These are phyloP conservation scores for Cephaloascus albidus DNA, from an alignment of 805 yeast genomes.

Conservation along the genomic window DNA sequence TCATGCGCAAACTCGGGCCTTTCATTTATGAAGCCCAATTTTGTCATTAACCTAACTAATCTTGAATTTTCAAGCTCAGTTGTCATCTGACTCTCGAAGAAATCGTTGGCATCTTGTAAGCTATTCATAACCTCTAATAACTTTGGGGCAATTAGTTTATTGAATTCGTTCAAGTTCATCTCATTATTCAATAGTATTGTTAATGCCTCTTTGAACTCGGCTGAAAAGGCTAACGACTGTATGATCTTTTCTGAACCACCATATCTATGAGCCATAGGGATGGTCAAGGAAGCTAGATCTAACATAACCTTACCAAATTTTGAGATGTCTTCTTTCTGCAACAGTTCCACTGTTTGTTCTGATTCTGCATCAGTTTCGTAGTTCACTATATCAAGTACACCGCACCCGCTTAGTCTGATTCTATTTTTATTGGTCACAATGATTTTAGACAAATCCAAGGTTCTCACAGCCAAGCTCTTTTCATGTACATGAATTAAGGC, in stretches of 20 bases:
- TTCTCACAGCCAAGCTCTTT: conserved; percentile 52
- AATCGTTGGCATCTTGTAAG: conserved; percentile 44
- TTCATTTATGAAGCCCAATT: conserved; percentile 70
- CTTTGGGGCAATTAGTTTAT: conserved; percentile 30
- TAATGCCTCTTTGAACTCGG: conserved; percentile 34
- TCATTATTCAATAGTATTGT: conserved; percentile 16
- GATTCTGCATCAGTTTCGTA: conserved; percentile 20
- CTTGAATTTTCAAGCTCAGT: conserved; percentile 85
- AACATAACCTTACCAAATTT: conserved; percentile 52
- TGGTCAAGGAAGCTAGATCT: conserved; percentile 36
- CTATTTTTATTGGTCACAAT: conserved; percentile 66
- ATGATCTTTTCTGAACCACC: conserved; percentile 6
- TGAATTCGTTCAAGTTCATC: conserved; percentile 20
- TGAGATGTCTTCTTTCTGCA: conserved; percentile 47
- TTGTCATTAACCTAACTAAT: conserved; percentile 71
- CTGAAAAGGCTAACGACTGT: conserved; percentile 19
- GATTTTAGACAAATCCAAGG: conserved; percentile 57
- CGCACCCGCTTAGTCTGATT: conserved; percentile 63
- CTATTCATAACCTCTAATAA: conserved; percentile 39
- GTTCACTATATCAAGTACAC: conserved; percentile 57
- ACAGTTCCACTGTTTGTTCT: conserved; percentile 10
- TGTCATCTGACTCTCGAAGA: conserved; percentile 48
- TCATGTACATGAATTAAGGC: conserved; percentile 64
- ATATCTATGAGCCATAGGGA: conserved; percentile 17
- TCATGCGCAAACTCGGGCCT: conserved; percentile 57